Base-by-base conservation (phyloP, 164 flowering plant species). In the Cinnamomum micranthum region DNA sequence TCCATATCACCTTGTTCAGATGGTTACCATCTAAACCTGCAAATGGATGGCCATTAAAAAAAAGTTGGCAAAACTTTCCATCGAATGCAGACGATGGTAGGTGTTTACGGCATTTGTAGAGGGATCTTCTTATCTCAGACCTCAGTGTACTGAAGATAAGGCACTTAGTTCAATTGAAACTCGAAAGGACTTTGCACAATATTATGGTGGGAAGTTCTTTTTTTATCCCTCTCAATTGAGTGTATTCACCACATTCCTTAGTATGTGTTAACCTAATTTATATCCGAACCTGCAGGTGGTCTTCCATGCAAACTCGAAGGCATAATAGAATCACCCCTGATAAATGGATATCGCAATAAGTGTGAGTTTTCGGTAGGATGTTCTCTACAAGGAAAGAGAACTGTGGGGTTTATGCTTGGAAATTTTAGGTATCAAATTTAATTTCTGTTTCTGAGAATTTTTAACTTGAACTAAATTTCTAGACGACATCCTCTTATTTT, bases 351-450 rank as follows among this genome's bases (percentile, higher is more conserved):
- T 69, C 91, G 97, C 27, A 95, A 95, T 85, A 95, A 95, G 85
- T 95, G 98, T 74, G 98, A 95, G 77, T 95, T 95, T 82, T 92
- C 99, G 13, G 85, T 89, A 80, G 99, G 98, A 70, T 85, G 82
- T 79, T 93, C 98, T 75, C 74, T 83, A 22, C 85, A 87, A 58
- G 95, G 94, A 15, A 93, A 88, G 74, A 84, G 80, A 47, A 95
- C 95, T 63, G 97, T 89, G 67, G 99, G 99, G 4, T 95, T 93
- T 81, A 83, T 86, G 93, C 88, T 95, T 64, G 99, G 99, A 69
- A 95, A 93, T 84, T 95, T 93, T 79, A 91, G 99, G 99, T 95
- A 74, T 15, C 77, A 71, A 5, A 22, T 50, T 20, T 19, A 25
- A 67, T 52, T 33, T 55, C 35, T 68, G 31, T 78, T 68, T 65